Base-by-base conservation (phyloP, 169 alveolate genomes). In the Plasmodium vinckei region DNA sequence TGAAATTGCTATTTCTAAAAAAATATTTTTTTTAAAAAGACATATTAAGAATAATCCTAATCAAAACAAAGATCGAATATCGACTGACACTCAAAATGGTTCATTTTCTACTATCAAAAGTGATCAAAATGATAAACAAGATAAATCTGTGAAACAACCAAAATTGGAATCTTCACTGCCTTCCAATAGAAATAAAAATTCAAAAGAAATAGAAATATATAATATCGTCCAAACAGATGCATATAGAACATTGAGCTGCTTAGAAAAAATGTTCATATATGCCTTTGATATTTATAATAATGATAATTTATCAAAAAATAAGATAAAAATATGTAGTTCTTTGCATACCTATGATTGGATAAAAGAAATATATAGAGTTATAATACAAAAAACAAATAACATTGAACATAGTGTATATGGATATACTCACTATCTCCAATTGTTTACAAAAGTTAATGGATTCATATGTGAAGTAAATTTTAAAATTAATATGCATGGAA, bases 171-270 rank as follows among this genome's bases (percentile, higher is more conserved):
- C n/a, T 39, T 19, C 25, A 68, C 6, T 23, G 9, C 39, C 9
- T 39, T 39, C 47, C 1, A 10, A n/a, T 9, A 25, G 51, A 54
- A 47, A 46, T 21, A 19, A 51, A 13, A 23, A 51, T 25, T 2
- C 7, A 4, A 25, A 51, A 70, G 42, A 0, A 10, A 10, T 13
- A 17, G 72, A 77, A 9, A 19, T 56, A 13, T 77, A 42, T 68
- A 63, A 63, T 33, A 53, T 63, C 64, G 23, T 57, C 13, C 70
- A 86, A 86, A 44, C 73, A 19, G 27, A 70, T 47, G 60, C 39
- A 42, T 86, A 86, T 61, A 33, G 91, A 57, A 86, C 91, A 9
- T 54, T 86, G 23, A 86, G 91, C 33, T 86, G 91, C 25, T 86
- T 86, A 56, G 91, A 86, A 72, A 86, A 86, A 86, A 33, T 86